Conservation (phyloP, 1,284 basidiomycete species). For the Coniophora puteana region DNA sequence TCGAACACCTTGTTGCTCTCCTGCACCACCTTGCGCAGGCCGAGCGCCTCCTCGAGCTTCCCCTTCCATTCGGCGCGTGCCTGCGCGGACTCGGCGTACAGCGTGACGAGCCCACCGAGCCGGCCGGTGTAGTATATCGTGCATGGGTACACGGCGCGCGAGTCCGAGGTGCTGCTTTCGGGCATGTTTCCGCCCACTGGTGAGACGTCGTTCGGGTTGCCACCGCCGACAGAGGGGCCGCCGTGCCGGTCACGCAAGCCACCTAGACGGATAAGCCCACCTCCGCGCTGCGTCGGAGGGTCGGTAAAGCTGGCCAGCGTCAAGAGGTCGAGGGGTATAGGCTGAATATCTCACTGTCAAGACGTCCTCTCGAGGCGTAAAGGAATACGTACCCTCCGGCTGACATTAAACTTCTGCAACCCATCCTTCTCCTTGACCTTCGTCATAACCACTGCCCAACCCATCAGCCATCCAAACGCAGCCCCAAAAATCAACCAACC, state of each 20-base stretch:
- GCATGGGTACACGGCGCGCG: slow-evolving; percentile 76
- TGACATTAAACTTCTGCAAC: slow-evolving; percentile 73
- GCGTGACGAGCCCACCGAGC: slow-evolving; percentile 75
- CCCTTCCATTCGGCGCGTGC: slow-evolving; percentile 83
- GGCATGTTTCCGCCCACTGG: too few species aligned
- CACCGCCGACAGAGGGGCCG: slow-evolving; percentile 32
- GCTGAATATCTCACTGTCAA: slow-evolving; percentile 41
- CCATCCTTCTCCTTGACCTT: slow-evolving; percentile 77
- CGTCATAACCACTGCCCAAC: slow-evolving; percentile 75
- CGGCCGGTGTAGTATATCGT: slow-evolving; percentile 84
- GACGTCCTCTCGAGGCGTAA: too few species aligned
- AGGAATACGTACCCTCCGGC: slow-evolving; percentile 60
- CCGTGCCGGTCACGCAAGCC: slow-evolving; percentile 40
- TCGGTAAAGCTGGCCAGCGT: slow-evolving; percentile 80
- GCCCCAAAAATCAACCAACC: background rate
- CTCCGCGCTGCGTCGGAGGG: slow-evolving; percentile 59
- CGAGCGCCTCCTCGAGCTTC: slow-evolving; percentile 86
- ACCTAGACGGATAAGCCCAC: slow-evolving; percentile 54
- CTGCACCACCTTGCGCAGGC: slow-evolving; percentile 80
- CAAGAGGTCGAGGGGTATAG: slow-evolving; percentile 86
- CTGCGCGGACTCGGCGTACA: slow-evolving; percentile 82
- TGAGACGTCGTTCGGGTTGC: slow-evolving; percentile 21
- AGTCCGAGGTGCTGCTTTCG: slow-evolving; percentile 49
- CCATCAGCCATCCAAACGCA: slow-evolving; percentile 8
- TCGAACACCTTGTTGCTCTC: slow-evolving; percentile 93